Percentiles rank a stretch among this genome's conserved stretches.
phyloP scores from a whole-genome alignment of 2,329 filamentous ascomycete species.

The Huntiella moniliformis region DNA sequence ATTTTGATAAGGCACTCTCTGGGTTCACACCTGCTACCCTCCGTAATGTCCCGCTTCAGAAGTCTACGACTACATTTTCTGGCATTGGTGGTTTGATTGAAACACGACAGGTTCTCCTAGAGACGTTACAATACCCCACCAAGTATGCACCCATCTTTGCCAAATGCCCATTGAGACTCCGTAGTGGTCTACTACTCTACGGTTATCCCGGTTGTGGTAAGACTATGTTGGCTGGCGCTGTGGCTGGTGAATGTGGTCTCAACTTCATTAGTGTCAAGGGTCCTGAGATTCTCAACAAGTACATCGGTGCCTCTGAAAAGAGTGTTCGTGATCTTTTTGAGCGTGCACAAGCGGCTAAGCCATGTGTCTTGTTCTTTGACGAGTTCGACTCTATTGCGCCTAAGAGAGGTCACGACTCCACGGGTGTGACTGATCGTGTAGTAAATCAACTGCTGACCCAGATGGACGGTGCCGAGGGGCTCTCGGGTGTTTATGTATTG shows the following conservation, averaged over 20 bases:
- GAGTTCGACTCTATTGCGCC: slow-evolving; percentile 97
- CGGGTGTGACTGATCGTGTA: slow-evolving; percentile 93
- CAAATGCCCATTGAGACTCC: slow-evolving; percentile 81
- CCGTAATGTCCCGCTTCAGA: slow-evolving; percentile 83
- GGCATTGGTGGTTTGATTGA: slow-evolving; percentile 76
- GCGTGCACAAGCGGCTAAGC: slow-evolving; percentile 71
- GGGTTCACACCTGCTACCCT: slow-evolving; percentile 92
- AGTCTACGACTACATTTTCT: slow-evolving; percentile 78
- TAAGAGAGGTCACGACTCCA: slow-evolving; percentile 90
- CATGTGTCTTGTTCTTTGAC: slow-evolving; percentile 94
- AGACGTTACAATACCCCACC: slow-evolving; percentile 91
- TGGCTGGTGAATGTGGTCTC: slow-evolving; percentile 92
- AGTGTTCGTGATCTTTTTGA: slow-evolving; percentile 90
- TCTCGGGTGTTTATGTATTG: slow-evolving; percentile 88
- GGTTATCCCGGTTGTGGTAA: slow-evolving; percentile 94
- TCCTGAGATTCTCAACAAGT: slow-evolving; percentile 96
- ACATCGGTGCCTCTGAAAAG: slow-evolving; percentile 95
- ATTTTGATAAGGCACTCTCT: slow-evolving; percentile 71
- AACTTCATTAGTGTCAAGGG: slow-evolving; percentile 99
- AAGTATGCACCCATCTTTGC: slow-evolving; percentile 97
- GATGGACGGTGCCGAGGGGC: slow-evolving; percentile 94
- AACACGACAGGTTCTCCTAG: slow-evolving; percentile 77
- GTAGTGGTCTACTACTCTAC: slow-evolving; percentile 82
- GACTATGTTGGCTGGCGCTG: slow-evolving; percentile 82
- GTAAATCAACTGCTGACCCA: slow-evolving; percentile 96